Base-by-base conservation (phyloP, 176 grass and related monocot genomes). In the bread wheat (Triticum aestivum) region DNA sequence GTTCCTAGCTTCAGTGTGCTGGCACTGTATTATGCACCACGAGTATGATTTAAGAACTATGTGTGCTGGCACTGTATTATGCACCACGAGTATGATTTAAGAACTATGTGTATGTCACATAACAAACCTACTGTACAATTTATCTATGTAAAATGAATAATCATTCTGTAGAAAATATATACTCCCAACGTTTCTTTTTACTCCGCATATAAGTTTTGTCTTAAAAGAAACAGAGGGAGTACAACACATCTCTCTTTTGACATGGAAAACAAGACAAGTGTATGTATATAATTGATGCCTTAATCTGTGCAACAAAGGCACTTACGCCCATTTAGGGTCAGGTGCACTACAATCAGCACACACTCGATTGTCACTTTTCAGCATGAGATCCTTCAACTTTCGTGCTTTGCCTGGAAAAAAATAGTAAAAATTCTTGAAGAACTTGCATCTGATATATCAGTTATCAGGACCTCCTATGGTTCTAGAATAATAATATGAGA, bases 321-420 rank as follows among this genome's bases (percentile, higher is more conserved):
- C 96, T 95, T 95, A 98, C 96, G 93, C 96, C 88, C 88, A 98
- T 92, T 96, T 98, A 69, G 96, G 96, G 81, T 98, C 88, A 84
- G 83, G 88, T 89, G 93, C 96, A 35, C 88, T 85, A 86, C 96
- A 98, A 91, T 98, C 96, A 78, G 96, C 96, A 92, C 96, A 98
- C 87, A 83, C 91, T 63, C 91, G 78, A 80, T 98, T 98, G 78
- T 98, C 96, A 15, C 93, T 94, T 88, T 92, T 95, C 75, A 86
- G 67, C 92, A 94, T 98, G 73, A 98, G 93, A 74, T 92, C 93
- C 91, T 95, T 98, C 79, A 98, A 71, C 79, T 93, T 98, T 89
- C 88, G 92, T 87, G 93, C 14, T 92, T 95, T 95, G 63, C 95
- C 95, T 98, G 82, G 79, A 91, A 54, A 54, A 54, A 54, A 42